Evolutionary conservation across 2,329 filamentous ascomycete species (phyloP).

Genomic region (Fusarium algeriense): DNA sequence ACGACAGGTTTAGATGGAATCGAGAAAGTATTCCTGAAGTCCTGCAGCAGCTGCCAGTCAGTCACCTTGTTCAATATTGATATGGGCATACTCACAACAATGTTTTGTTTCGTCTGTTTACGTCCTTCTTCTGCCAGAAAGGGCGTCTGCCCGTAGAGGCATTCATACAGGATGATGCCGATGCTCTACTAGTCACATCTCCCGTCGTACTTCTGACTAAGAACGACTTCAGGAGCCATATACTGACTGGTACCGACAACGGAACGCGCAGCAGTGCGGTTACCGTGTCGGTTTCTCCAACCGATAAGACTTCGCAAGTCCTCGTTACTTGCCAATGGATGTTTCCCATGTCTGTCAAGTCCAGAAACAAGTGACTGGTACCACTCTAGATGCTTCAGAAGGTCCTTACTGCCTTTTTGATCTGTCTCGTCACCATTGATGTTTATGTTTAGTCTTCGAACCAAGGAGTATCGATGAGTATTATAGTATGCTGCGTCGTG

Average conservation of each 20-base stretch:
- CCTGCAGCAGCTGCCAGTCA: constrained; percentile 57
- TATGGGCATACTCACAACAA: constrained; percentile 68
- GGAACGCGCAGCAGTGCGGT: constrained; percentile 81
- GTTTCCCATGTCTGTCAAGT: constrained; percentile 51
- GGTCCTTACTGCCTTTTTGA: constrained; percentile 62
- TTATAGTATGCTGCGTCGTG: constrained; percentile 91
- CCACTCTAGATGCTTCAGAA: constrained; percentile 52
- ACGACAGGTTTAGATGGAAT: constrained; percentile 78
- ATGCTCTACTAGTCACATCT: constrained; percentile 98
- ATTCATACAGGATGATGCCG: constrained; percentile 94
- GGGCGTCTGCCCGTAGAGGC: constrained; percentile 90
- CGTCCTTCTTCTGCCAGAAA: constrained; percentile 85
- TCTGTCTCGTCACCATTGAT: constrained; percentile 82
- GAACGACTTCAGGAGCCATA: constrained; percentile 95
- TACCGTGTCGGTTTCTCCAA: constrained; percentile 77
- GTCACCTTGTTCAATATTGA: not conserved
- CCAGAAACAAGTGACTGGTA: constrained; percentile 49
- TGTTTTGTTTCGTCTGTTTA: constrained; percentile 86
- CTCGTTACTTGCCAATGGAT: constrained; percentile 44
- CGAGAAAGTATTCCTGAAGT: constrained; percentile 75
- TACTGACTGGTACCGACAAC: constrained; percentile 97
- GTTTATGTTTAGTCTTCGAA: constrained; percentile 80
- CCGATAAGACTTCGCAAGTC: constrained; percentile 64
- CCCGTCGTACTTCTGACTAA: constrained; percentile 86
- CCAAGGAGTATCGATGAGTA: constrained; percentile 81